These are phyloP conservation scores for Tulasnella sp. DNA, from an alignment of 768 basidiomycete species.

Conservation along the genomic window DNA sequence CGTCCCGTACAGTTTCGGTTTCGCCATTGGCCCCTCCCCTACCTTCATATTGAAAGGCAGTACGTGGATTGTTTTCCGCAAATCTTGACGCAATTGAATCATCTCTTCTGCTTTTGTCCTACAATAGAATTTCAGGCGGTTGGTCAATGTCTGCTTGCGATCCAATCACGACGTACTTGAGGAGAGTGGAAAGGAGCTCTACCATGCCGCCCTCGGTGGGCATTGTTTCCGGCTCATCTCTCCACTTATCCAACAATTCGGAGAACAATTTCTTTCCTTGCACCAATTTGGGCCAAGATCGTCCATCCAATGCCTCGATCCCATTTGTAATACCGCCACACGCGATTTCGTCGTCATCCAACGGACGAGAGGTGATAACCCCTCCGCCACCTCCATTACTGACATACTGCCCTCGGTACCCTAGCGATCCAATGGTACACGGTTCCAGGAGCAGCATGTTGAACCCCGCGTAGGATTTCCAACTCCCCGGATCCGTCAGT, in stretches of 20 bases:
- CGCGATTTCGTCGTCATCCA: slow-evolving; percentile 37
- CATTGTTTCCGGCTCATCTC: slow-evolving; percentile 30
- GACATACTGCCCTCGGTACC: slow-evolving; percentile 43
- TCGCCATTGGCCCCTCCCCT: background rate
- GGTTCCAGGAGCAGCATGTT: slow-evolving; percentile 52
- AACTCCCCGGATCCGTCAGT: slow-evolving; percentile 34
- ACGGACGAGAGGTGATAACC: slow-evolving; percentile 37
- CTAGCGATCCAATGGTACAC: slow-evolving; percentile 22
- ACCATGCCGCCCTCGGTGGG: slow-evolving; percentile 41
- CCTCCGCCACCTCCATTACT: slow-evolving; percentile 67
- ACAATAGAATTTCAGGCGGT: background rate
- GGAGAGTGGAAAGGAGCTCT: slow-evolving; percentile 48
- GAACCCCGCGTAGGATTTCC: slow-evolving; percentile 55
- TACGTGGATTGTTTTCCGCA: slow-evolving; percentile 12
- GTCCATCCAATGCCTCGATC: slow-evolving; percentile 46
- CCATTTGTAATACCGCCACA: slow-evolving; percentile 65
- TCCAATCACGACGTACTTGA: slow-evolving; percentile 44
- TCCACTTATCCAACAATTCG: slow-evolving; percentile 32
- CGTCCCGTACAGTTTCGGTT: slow-evolving; percentile 43
- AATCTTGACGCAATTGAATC: background rate
- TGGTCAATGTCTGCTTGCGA: background rate
- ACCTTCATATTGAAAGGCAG: background rate
- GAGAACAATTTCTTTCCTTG: slow-evolving; percentile 34
- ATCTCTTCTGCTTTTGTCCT: background rate
- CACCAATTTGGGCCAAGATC: slow-evolving; percentile 63